Conservation (phyloP, 2,329 filamentous ascomycete species). For the Bisporella sp. region DNA sequence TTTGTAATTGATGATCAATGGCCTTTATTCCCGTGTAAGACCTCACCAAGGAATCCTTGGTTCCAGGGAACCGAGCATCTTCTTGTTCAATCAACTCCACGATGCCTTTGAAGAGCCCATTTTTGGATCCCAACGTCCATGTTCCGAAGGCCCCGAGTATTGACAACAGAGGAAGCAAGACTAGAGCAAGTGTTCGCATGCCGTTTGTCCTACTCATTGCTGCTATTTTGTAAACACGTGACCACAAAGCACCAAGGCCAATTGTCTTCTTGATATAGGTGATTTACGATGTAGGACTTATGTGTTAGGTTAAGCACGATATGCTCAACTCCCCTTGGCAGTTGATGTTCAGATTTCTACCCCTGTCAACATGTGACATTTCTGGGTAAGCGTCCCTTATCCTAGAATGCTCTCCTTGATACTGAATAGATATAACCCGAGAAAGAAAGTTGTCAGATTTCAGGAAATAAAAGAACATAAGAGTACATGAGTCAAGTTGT, state of each 20-base stretch:
- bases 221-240: too few relatives aligned
- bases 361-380: too few relatives aligned
- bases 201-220: not conserved
- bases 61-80: conserved; percentile 12
- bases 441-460: too few relatives aligned
- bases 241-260: not conserved
- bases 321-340: not conserved
- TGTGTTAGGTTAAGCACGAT: too few relatives aligned
- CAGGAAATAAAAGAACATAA: too few relatives aligned
- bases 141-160: conserved; percentile 12
- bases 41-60: conserved; percentile 12
- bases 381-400: too few relatives aligned
- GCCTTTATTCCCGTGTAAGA: conserved; percentile 15
- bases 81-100: conserved; percentile 5
- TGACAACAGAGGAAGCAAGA: conserved; percentile 16
- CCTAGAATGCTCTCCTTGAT: too few relatives aligned
- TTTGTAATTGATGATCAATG: conserved; percentile 17
- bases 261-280: too few relatives aligned
- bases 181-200: conserved; percentile 10
- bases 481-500: too few relatives aligned
- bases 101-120: conserved; percentile 17
- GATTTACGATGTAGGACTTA: too few relatives aligned
- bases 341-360: not conserved
- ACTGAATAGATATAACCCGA: too few relatives aligned
- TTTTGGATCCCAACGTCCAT: conserved; percentile 8